Evolutionary conservation across 257 asterid species (phyloP), one percentile per base, ranked within the genome.

Genomic region (Scutellaria barbata): DNA sequence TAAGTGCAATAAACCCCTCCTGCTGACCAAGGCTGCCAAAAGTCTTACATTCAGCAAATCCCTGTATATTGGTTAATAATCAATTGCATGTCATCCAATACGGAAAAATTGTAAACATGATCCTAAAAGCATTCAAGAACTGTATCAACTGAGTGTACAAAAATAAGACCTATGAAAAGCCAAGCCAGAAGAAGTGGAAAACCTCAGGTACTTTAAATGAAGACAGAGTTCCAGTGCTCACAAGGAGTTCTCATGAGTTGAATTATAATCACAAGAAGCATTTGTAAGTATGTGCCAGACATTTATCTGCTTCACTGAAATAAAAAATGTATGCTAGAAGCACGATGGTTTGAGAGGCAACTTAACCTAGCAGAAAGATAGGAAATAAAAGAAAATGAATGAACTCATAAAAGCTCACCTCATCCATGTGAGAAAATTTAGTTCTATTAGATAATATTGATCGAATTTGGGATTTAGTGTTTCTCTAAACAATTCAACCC

Each of bases 21-120:
- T 83, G 85, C 84, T 94, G 96, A 60, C 98, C 99, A 68, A 80
- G 88, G 84, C 98, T 94, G 74, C 99, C 99, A 85, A 94, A 94
- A 77, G 74, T 87, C 79, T 85, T 88, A 75, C 83, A 84, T 72
- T 94, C 99, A 75, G 92, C 97, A 84, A 88, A 91, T 55, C 99
- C 99, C 99, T 94, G 87, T 66, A 76, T 53, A 82, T 77, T 81
- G 74, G 70, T 69, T 20, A 51, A 69, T 68, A 81, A 61, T 81
- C 71, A 80, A 65, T 75, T 74, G 82, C 68, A 78, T 71, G 77
- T 63, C 66, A 76, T 45, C 59, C 63, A 43, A 45, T 22, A 54
- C 6, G 50, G 45, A 65, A 58, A 30, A 57, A 45, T 12, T 45
- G 64, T 62, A 10, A 13, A 58, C 48, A 71, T 68, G 47, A 51